These are phyloP conservation scores for Prunus dulcis DNA, from an alignment of 306 rosid genomes.

Conservation along the genomic window DNA sequence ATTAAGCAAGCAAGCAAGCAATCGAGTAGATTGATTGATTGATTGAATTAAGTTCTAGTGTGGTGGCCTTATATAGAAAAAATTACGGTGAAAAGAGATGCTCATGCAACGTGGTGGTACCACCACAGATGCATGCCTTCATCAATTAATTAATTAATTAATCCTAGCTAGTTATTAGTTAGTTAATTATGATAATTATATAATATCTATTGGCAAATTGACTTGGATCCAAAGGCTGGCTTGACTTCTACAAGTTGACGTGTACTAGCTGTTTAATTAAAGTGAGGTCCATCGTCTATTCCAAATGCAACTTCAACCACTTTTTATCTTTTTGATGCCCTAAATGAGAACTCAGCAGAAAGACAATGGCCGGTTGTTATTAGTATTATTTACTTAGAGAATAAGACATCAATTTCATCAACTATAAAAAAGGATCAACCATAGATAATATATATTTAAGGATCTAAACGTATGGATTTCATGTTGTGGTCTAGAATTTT, in stretches of 20 bases:
- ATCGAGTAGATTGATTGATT: neutral
- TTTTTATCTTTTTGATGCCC: neutral
- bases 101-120: neutral
- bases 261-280: neutral
- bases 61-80: slow-evolving; percentile 4
- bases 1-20: neutral
- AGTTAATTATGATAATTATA: neutral
- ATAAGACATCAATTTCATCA: neutral
- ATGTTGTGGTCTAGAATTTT: neutral
- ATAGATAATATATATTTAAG: no score
- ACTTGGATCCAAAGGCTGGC: neutral
- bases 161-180: neutral
- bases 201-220: neutral
- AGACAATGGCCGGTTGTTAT: neutral
- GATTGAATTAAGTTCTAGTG: neutral
- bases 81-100: neutral
- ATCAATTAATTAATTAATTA: neutral
- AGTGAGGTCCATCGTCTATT: no score
- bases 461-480: neutral
- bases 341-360: neutral
- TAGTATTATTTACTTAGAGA: neutral
- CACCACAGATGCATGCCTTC: neutral
- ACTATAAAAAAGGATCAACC: neutral
- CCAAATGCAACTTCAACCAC: neutral
- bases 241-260: neutral